Evolutionary conservation across 148 eudicot species (phyloP), one percentile per base, ranked within the genome.

Genomic region (Vaccinium darrowii): DNA sequence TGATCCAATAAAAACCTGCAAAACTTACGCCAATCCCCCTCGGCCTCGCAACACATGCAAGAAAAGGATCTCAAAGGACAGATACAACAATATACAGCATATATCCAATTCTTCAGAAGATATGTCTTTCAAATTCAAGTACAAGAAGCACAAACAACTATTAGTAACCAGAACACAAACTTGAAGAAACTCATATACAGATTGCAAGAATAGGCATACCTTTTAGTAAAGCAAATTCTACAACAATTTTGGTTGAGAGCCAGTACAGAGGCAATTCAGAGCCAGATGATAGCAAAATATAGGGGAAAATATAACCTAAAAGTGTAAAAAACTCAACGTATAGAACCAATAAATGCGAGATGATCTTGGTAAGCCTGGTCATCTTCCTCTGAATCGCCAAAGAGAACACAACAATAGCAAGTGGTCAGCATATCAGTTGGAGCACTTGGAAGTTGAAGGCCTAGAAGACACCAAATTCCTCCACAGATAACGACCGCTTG

Each of bases 401-500:
- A 51, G 36, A 36, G 14, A 69, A 62, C 16, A 43, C n/a, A 50
- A 9, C 49, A 51, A 27, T 3, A 65, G 23, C 12, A 11, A 14
- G 54, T 62, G 27, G 16, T 53, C 84, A 3, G 21, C 63, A 25
- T 2, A 69, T 73, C 79, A 83, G 53, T 8, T n/a, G 58, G 85
- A 5, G 71, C 43, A 49, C 88, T 86, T 67, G 43, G 65, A 67
- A 82, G 88, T 54, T 18, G 80, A 57, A 33, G 83, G 7, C 6
- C 81, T 74, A 51, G 84, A 53, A 7, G 87, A 84, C 80, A 84
- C 85, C 25, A 94, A 86, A 85, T 92, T 91, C 89, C 91, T 90
- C 95, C 95, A 92, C 11, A 92, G 91, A 83, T 90, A 94, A 30
- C 91, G 91, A 18, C 94, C 93, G 79, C 94, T 93, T 0, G 93